phyloP scores from a whole-genome alignment of 352 stramenopile genomes.

The Phytopythium oedochilum region DNA sequence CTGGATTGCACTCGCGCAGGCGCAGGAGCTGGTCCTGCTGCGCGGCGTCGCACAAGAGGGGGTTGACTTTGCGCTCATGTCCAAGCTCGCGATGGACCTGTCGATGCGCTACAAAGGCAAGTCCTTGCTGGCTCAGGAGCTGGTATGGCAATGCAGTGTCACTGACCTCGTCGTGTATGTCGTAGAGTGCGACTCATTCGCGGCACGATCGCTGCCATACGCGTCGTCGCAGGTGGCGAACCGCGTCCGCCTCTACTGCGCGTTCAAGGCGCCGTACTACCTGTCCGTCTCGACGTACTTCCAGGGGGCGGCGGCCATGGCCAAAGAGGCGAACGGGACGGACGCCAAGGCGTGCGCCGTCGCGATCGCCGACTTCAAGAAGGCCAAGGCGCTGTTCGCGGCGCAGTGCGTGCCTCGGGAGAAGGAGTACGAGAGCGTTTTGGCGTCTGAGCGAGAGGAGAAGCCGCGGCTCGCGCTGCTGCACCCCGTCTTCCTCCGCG shows the following conservation, averaged over 20 bases:
- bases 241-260: conserved; percentile 35
- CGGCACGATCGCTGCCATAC: conserved; percentile 26
- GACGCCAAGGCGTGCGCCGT: conserved; percentile 42
- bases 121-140: background rate
- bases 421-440: conserved; percentile 32
- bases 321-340: conserved; percentile 16
- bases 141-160: background rate
- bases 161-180: conserved; percentile 1
- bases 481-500: conserved; percentile 40
- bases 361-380: conserved; percentile 58
- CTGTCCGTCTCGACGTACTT: conserved; percentile 51
- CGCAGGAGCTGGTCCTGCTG: conserved; percentile 63
- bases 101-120: conserved; percentile 41
- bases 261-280: conserved; percentile 67
- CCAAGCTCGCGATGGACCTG: conserved; percentile 57
- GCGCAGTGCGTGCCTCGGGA: conserved; percentile 24
- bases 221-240: conserved; percentile 31
- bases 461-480: conserved; percentile 30
- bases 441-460: conserved; percentile 26
- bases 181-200: conserved; percentile 28
- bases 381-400: conserved; percentile 30
- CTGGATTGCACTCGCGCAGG: conserved; percentile 58
- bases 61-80: conserved; percentile 64
- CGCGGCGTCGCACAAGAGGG: conserved; percentile 50
- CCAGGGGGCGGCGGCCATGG: conserved; percentile 56